Conservation (phyloP, 2,329 filamentous ascomycete species). For the Metarhizium brunneum region DNA sequence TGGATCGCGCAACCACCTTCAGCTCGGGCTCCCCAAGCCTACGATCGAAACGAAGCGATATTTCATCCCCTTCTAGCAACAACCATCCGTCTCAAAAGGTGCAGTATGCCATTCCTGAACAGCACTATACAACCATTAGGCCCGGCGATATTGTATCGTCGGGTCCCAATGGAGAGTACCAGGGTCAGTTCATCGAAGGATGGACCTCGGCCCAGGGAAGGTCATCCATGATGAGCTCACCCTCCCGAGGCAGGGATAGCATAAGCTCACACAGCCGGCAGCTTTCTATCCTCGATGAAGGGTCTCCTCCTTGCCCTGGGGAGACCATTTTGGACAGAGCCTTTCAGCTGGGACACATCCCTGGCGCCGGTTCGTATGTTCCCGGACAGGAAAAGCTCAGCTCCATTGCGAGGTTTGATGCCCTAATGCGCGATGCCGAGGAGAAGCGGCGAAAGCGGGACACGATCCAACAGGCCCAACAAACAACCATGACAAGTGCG, state of each 20-base stretch:
- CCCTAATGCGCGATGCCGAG: constrained; percentile 54
- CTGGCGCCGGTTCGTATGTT: constrained; percentile 44
- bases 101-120: constrained; percentile 27
- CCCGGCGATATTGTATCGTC: constrained; percentile 50
- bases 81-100: constrained; percentile 31
- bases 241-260: constrained; percentile 44
- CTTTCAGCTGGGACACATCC: constrained; percentile 54
- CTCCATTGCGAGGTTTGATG: constrained; percentile 56
- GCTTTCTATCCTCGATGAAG: constrained; percentile 29
- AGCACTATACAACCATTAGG: constrained; percentile 42
- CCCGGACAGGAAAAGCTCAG: constrained; percentile 54
- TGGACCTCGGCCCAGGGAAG: constrained; percentile 52
- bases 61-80: constrained; percentile 48
- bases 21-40: constrained; percentile 51
- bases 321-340: constrained; percentile 61
- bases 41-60: constrained; percentile 51
- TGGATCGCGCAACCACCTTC: constrained; percentile 41
- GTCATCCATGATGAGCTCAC: constrained; percentile 48
- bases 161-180: constrained; percentile 42
- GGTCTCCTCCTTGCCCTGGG: constrained; percentile 43
- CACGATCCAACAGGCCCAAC: constrained; percentile 21
- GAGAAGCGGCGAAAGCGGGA: constrained; percentile 35
- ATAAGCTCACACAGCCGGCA: constrained; percentile 39
- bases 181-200: constrained; percentile 48
- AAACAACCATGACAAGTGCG: constrained; percentile 33